Evolutionary conservation across 306 rosid genomes (phyloP).

Genomic region (Citrullus amarus): DNA sequence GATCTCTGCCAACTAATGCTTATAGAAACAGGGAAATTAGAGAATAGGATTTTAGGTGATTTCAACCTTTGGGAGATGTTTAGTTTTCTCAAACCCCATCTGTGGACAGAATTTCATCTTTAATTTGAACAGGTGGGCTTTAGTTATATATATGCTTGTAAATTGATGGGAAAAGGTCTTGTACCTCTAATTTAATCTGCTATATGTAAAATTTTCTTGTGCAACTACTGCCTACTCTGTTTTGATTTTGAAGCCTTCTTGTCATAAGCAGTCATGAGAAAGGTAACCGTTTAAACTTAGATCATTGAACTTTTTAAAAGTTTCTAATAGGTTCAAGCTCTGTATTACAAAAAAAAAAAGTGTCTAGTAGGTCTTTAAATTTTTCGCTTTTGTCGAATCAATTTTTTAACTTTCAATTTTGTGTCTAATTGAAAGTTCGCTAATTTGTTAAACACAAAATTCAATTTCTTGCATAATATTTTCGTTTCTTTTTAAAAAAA

Average conservation of each 20-base stretch:
- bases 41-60: not conserved
- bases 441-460: too few relatives aligned
- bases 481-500: too few relatives aligned
- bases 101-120: not conserved
- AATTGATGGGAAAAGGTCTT: constrained; percentile 3
- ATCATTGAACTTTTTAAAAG: too few relatives aligned
- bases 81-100: constrained; percentile 4
- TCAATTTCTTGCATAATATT: too few relatives aligned
- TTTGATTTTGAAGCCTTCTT: not conserved
- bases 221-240: not conserved
- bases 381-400: too few relatives aligned
- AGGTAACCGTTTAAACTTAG: not conserved
- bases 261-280: not conserved
- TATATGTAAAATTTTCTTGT: not conserved
- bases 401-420: too few relatives aligned
- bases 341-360: too few relatives aligned
- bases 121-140: not conserved
- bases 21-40: constrained; percentile 3
- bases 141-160: not conserved
- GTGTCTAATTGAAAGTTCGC: too few relatives aligned
- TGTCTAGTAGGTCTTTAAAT: too few relatives aligned
- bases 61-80: not conserved
- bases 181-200: constrained; percentile 4
- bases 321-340: too few relatives aligned
- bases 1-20: constrained; percentile 6